Evolutionary conservation across 2,329 filamentous ascomycete species (phyloP), one percentile per base, ranked within the genome.

Genomic region (Apiospora hydei): DNA sequence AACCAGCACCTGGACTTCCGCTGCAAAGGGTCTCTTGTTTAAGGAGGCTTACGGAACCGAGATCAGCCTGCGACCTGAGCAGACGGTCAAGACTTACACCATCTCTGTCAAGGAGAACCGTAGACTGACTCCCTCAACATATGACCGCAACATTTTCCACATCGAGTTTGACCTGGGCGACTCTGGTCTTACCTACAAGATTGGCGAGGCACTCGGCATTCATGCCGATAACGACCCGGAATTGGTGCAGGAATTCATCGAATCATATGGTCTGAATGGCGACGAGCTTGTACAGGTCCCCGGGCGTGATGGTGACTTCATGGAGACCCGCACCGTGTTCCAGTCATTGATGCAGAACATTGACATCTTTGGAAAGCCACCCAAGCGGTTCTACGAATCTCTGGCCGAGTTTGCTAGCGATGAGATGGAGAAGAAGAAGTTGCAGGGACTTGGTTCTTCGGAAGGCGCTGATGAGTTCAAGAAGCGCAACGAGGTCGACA

Each of bases 101-200:
- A 93, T 98, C 70, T 92, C 91, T 71, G 95, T 99, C 83, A 94
- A 97, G 86, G 96, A 98, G 86, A 98, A 97, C 85, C 94, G 96
- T 74, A 91, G 96, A 75, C 89, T 99, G 71, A 99, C 96, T 0
- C 96, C 96, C 3, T 79, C 84, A 34, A 93, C 91, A 44, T 99
- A 99, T 81, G 95, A 98, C 83, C 94, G 96, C 77, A 98, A 99
- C 88, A 98, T 99, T 83, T 99, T 99, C 92, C 96, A 99, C 85
- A 98, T 99, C 74, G 96, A 99, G 84, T 99, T 99, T 79, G 96
- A 98, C 80, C 90, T 99, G 34, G 96, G 96, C 73, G 85, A 92
- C 78, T 97, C 96, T 46, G 96, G 95, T 51, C 90, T 99, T 75
- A 98, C 90, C 57, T 99, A 99, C 85, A 94, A 97, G 81, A 98